phyloP scores from a whole-genome alignment of 495 filamentous ascomycete genomes.

The Rostrohypoxylon terebratum region DNA sequence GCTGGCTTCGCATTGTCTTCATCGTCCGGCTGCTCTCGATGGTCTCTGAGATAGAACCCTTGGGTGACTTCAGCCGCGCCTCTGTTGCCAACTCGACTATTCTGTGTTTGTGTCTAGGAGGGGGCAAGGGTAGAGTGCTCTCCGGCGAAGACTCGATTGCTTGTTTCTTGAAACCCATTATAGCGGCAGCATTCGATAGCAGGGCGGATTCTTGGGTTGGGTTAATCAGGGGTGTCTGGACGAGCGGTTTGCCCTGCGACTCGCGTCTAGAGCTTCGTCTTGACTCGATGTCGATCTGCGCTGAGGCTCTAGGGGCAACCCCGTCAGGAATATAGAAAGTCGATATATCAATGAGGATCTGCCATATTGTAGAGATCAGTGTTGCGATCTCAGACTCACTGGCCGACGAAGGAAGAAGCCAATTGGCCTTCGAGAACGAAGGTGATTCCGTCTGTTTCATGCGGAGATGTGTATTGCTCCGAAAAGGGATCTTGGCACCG shows the following conservation, averaged over 20 bases:
- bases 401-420: conserved; percentile 55
- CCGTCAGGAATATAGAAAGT: conserved; percentile 53
- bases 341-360: conserved; percentile 53
- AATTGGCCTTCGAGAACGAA: conserved; percentile 57
- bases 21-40: conserved; percentile 27
- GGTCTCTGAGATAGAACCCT: conserved; percentile 24
- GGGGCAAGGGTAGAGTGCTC: not conserved
- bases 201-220: conserved; percentile 20
- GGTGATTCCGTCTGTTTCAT: conserved; percentile 32
- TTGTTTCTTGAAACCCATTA: conserved; percentile 23
- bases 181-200: conserved; percentile 17
- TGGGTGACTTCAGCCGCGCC: conserved; percentile 23
- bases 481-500: conserved; percentile 12
- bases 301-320: conserved; percentile 5
- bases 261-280: conserved; percentile 4
- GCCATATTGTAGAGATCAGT: conserved; percentile 56
- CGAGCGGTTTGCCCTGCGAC: conserved; percentile 15
- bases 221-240: conserved; percentile 32
- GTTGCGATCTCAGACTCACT: conserved; percentile 54
- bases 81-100: not conserved
- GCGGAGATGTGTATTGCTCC: conserved; percentile 26
- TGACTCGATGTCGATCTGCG: conserved; percentile 9
- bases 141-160: not conserved
- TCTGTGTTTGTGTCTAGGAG: not conserved
- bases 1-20: conserved; percentile 39